Base-by-base conservation (phyloP, 192 early-diverging fungal genomes). In the Allomyces macrogynus region DNA sequence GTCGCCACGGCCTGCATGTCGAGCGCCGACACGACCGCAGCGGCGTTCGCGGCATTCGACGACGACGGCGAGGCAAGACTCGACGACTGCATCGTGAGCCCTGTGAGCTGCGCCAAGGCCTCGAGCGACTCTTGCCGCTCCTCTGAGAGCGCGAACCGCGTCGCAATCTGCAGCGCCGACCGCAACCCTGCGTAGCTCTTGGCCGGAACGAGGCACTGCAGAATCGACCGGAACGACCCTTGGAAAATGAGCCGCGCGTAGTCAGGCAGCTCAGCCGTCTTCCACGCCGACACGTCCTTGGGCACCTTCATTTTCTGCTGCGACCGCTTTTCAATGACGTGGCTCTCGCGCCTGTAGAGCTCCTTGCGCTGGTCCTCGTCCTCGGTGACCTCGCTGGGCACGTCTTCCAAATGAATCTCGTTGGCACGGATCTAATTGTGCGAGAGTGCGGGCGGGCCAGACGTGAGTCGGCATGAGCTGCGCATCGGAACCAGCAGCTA, bases 351-450 rank as follows among this genome's bases (percentile, higher is more conserved):
- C 49, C 23, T 65, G 65, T 65, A 65, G 5, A 65, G 57, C 14
- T 65, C 65, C 14, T 23, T 54, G 40, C 65, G 65, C 65, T 65
- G 32, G 43, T 54, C 20, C 40, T 65, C 65, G 43, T 10, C 24
- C 11, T 43, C 43, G 61, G 65, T 60, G 20, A 67, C 57, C 42
- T 68, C 63, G 9, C 24, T 24, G n/a, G 81, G 84, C 65, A 93
- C 92, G 65, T 93, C 92, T 64, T 92, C 89, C 82, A 97, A 83
- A 62, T 87, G 87, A 70, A 97, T 97, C 76, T 97, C 93, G 67
- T 93, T 84, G 20, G 44, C 62, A 42, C 69, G 72, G 27, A 97
- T 89, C 66, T 54, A 18, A 27, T 27, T 4, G 26, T 3, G 26
- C n/a, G 26, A 3, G 4, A 27, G 26, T 27, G 26, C 26, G 26